These are phyloP conservation scores for Aspergillus bombycis DNA, from an alignment of 2,329 filamentous ascomycete genomes.

Conservation along the genomic window DNA sequence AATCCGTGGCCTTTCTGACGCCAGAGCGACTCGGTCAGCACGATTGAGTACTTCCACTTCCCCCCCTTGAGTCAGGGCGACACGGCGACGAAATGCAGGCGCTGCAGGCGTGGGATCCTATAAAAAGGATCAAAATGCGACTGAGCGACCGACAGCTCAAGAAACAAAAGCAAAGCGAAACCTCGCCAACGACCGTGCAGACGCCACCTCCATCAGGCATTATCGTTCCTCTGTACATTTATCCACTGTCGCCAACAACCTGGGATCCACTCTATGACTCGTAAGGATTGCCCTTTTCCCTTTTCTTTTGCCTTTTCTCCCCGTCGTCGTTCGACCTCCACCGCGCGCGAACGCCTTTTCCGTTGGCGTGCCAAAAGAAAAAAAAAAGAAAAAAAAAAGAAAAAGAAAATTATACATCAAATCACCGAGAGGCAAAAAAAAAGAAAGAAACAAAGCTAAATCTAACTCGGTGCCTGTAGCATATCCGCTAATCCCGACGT, in stretches of 20 bases:
- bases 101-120: neutral
- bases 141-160: neutral
- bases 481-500: conserved; percentile 16
- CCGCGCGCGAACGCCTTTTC: neutral
- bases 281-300: conserved; percentile 10
- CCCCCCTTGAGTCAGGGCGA: too few relatives aligned
- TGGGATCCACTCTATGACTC: conserved; percentile 24
- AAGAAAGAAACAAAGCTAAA: neutral
- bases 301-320: neutral
- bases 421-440: neutral
- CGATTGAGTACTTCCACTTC: neutral
- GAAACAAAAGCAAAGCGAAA: neutral
- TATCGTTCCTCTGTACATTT: conserved; percentile 23
- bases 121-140: neutral
- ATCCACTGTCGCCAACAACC: conserved; percentile 16
- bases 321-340: neutral
- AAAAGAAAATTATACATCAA: too few relatives aligned
- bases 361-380: neutral
- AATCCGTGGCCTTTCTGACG: too few relatives aligned
- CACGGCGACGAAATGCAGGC: neutral
- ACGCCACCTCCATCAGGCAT: conserved; percentile 11
- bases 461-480: conserved; percentile 4
- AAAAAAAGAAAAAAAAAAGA: neutral
- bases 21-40: neutral
- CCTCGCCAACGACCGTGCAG: neutral